These are phyloP conservation scores for Cadophora sp. DNA, from an alignment of 2,329 filamentous ascomycete species.

Conservation along the genomic window DNA sequence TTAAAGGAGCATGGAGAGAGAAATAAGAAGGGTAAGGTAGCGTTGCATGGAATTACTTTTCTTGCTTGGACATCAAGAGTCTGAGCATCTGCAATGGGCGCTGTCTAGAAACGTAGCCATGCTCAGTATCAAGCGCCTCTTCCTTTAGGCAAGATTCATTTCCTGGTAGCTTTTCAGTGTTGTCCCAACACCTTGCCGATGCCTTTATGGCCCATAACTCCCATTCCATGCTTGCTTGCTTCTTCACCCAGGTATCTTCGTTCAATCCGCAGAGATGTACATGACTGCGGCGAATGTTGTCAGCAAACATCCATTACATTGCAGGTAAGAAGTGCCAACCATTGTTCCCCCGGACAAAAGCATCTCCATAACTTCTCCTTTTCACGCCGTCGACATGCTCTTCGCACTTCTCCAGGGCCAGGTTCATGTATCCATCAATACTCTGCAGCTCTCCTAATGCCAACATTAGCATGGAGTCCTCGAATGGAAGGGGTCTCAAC, in stretches of 20 bases:
- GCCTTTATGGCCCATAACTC: slow-evolving; percentile 25
- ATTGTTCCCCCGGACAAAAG: slow-evolving; percentile 96
- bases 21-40: slow-evolving; percentile 68
- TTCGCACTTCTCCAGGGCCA: slow-evolving; percentile 93
- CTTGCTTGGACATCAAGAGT: slow-evolving; percentile 65
- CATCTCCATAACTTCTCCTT: slow-evolving; percentile 86
- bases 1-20: slow-evolving; percentile 59
- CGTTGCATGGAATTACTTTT: slow-evolving; percentile 68
- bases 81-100: slow-evolving; percentile 33
- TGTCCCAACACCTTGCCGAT: slow-evolving; percentile 23
- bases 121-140: background rate
- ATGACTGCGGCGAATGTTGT: slow-evolving; percentile 38
- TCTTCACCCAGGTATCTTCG: background rate
- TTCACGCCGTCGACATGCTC: slow-evolving; percentile 89
- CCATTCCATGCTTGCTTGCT: slow-evolving; percentile 19
- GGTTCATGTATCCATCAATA: slow-evolving; percentile 99
- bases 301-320: slow-evolving; percentile 18
- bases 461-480: slow-evolving; percentile 28
- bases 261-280: slow-evolving; percentile 46
- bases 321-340: slow-evolving; percentile 58
- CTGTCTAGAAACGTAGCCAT: background rate
- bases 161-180: background rate
- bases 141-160: background rate
- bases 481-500: slow-evolving; percentile 31
- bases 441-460: slow-evolving; percentile 86